These are phyloP conservation scores for Malus hybrid DNA, from an alignment of 331 rosid genomes.

Conservation along the genomic window DNA sequence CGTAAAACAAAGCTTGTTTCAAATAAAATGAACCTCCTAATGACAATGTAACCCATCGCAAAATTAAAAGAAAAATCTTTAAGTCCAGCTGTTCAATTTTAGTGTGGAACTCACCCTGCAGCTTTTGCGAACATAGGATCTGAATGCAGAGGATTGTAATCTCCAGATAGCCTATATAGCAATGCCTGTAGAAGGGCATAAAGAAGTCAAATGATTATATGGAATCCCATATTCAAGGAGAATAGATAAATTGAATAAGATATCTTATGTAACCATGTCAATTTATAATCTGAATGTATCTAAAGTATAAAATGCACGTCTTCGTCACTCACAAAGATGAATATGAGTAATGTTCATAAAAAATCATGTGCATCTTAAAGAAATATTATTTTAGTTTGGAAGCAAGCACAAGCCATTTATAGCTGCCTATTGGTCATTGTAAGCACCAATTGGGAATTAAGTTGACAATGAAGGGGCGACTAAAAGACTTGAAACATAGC, in stretches of 20 bases:
- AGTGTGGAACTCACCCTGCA: slow-evolving; percentile 74
- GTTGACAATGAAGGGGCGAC: not conserved
- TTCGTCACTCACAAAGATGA: not conserved
- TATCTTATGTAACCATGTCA: not conserved
- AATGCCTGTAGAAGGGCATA: slow-evolving; percentile 64
- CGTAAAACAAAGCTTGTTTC: too few relatives aligned
- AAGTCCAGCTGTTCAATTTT: not conserved
- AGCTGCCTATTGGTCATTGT: not conserved
- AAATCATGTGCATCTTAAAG: not conserved
- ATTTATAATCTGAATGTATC: not conserved
- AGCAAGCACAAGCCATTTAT: not conserved
- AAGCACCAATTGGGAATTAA: not conserved
- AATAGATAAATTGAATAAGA: not conserved
- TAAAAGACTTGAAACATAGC: not conserved
- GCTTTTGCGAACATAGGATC: slow-evolving; percentile 73
- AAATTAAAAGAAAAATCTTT: not conserved
- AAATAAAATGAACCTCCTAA: too few relatives aligned
- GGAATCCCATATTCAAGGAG: not conserved
- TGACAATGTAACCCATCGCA: not conserved
- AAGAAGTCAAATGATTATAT: not conserved
- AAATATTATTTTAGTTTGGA: not conserved
- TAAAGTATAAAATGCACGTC: not conserved
- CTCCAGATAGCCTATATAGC: slow-evolving; percentile 84
- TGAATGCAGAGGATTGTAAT: slow-evolving; percentile 89
- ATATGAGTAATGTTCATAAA: too few relatives aligned